Evolutionary conservation across 208 protist genomes (phyloP).

Genomic region (Acanthamoeba sp.): DNA sequence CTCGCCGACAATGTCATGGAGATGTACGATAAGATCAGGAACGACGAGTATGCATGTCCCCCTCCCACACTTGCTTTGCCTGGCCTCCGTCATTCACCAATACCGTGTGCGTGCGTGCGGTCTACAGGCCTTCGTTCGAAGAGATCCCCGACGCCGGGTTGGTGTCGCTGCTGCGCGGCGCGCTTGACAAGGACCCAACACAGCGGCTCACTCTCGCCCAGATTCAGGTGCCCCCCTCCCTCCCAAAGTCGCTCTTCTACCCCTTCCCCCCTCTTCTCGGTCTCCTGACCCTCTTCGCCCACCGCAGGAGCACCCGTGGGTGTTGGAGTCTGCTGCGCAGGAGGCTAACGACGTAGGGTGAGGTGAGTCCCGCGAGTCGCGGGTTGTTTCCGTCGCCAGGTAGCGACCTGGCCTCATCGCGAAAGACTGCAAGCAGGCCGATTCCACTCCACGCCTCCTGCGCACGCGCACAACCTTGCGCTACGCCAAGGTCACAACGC

Average conservation of each 20-base stretch:
- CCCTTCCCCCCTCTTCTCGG: too few relatives aligned
- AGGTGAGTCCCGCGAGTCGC: too few relatives aligned
- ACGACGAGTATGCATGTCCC: slow-evolving; percentile 1
- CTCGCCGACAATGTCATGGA: slow-evolving; percentile 63
- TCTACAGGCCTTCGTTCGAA: neutral
- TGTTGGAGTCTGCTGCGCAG: too few relatives aligned
- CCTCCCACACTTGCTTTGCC: neutral
- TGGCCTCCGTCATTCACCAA: neutral
- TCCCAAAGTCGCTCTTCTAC: neutral
- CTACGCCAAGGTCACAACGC: too few relatives aligned
- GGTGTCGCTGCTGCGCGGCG: neutral
- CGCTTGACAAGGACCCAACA: slow-evolving; percentile 19
- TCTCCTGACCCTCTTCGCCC: neutral
- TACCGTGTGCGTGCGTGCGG: neutral
- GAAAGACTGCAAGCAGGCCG: too few relatives aligned
- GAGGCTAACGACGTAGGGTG: too few relatives aligned
- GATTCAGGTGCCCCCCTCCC: neutral
- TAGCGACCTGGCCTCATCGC: too few relatives aligned
- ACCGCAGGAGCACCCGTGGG: neutral
- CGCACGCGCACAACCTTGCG: too few relatives aligned
- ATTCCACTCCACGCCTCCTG: too few relatives aligned
- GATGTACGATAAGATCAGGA: slow-evolving; percentile 20
- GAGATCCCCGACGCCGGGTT: neutral
- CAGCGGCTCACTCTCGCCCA: slow-evolving; percentile 5
- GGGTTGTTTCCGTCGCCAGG: too few relatives aligned